A percentile compares a stretch with the other conserved stretches of the same genome.
Conservation (phyloP, 345 rosid species). For the Brassica nigra region DNA sequence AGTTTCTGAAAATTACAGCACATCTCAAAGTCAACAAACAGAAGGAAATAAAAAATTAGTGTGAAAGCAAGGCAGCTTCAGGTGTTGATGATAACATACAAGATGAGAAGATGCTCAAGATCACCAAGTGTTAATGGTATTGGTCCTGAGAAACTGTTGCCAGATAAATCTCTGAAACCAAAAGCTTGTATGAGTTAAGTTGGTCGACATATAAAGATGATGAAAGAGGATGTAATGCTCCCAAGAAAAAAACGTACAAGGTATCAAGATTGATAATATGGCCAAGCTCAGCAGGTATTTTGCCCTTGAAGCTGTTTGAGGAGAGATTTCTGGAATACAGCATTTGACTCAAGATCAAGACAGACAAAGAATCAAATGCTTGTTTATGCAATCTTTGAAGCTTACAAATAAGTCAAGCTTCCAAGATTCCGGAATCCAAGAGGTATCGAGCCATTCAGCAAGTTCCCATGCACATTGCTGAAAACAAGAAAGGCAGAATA, state of each 20-base stretch:
- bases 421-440: slow-evolving; percentile 63
- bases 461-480: slow-evolving; percentile 90
- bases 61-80: not conserved
- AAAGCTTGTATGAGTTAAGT: slow-evolving; percentile 2
- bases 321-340: slow-evolving; percentile 71
- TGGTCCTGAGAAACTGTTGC: slow-evolving; percentile 70
- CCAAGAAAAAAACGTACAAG: slow-evolving; percentile 48
- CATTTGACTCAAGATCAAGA: not conserved
- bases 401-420: slow-evolving; percentile 92
- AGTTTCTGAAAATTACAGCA: slow-evolving; percentile 47
- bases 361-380: not conserved
- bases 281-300: slow-evolving; percentile 75
- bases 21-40: not conserved
- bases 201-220: not conserved
- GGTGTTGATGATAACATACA: slow-evolving; percentile 49
- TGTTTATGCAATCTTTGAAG: not conserved
- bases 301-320: slow-evolving; percentile 69
- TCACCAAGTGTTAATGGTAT: slow-evolving; percentile 84
- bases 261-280: slow-evolving; percentile 85
- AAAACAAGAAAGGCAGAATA: not conserved
- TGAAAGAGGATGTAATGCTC: not conserved
- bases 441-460: slow-evolving; percentile 73
- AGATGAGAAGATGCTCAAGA: slow-evolving; percentile 86
- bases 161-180: slow-evolving; percentile 73
- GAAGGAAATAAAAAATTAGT: not conserved